These are phyloP conservation scores for Plenodomus tracheiphilus DNA, from an alignment of 2,329 filamentous ascomycete genomes.

Conservation along the genomic window DNA sequence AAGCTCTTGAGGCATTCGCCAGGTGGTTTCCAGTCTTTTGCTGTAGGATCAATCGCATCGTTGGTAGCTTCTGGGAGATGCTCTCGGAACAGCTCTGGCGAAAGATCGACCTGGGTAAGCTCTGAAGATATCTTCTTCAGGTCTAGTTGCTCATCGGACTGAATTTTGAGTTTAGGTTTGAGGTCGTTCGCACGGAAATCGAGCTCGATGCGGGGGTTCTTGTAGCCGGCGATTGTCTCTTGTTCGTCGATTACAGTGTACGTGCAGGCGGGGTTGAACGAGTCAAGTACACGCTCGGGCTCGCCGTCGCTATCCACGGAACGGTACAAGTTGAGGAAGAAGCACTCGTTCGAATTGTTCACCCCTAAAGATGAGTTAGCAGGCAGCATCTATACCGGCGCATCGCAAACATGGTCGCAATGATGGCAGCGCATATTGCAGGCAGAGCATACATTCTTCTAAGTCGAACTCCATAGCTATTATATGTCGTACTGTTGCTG, in stretches of 20 bases:
- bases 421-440: not conserved
- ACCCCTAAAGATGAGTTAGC: conserved; percentile 28
- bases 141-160: conserved; percentile 74
- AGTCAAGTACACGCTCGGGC: conserved; percentile 52
- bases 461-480: conserved; percentile 31
- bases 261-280: conserved; percentile 84
- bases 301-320: conserved; percentile 21
- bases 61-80: conserved; percentile 51
- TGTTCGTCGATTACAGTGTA: conserved; percentile 94
- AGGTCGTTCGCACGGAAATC: conserved; percentile 74
- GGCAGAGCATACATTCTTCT: conserved; percentile 33
- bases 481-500: conserved; percentile 1
- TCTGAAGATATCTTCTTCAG: conserved; percentile 64
- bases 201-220: conserved; percentile 75
- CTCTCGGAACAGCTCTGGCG: conserved; percentile 56
- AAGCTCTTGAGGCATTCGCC: conserved; percentile 72
- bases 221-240: conserved; percentile 88
- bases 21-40: conserved; percentile 66
- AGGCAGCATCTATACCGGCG: not conserved
- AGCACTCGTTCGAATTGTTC: conserved; percentile 42
- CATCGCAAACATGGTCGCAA: not conserved
- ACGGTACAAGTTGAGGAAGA: conserved; percentile 44
- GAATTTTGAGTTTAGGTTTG: conserved; percentile 72
- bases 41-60: conserved; percentile 20
- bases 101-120: conserved; percentile 70